Base-by-base conservation (phyloP, 225 moss, liverwort and hornwort genomes). In the Sphagnum tenellum region DNA sequence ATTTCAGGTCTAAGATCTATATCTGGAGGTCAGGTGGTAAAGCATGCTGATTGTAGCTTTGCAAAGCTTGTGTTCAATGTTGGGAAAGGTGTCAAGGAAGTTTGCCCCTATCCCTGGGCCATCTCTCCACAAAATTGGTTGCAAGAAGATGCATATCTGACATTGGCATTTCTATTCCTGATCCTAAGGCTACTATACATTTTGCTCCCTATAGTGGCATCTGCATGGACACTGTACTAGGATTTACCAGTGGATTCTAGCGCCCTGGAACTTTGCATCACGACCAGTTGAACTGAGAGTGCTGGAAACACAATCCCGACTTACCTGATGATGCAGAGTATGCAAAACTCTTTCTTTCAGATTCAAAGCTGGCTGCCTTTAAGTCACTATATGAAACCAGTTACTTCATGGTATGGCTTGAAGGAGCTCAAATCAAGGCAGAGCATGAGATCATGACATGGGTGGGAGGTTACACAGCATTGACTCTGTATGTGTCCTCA, bases 141-240 rank as follows among this genome's bases (percentile, higher is more conserved):
- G 62, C 84, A 81, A 71, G 84, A 81, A 73, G 84, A 84, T n/a
- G 77, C 79, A 72, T 84, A 81, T 62, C 69, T 84, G 73, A 84
- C 73, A 68, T 75, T 84, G n/a, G 81, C 81, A 51, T 71, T 73
- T 49, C 68, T 76, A 61, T 84, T 84, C 61, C 81, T 84, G 47
- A 55, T 56, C 52, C 64, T 78, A 64, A 84, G 84, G 78, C 67
- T 81, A 63, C 67, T 81, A 46, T 81, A 69, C 54, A 13, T 74
- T 73, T 70, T 81, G 62, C 68, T 84, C 64, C 81, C 81, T 71
- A 71, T 71, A 64, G 55, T 84, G 64, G 61, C 78, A 9, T 71
- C 68, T 55, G 68, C 71, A 62, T 69, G 75, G 71, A 84, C 78
- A 71, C 51, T 13, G 45, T 58, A 47, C 50, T 81, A 75, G 84